Evolutionary conservation across 495 filamentous ascomycete species (phyloP).

Genomic region (Copromyces sp.): DNA sequence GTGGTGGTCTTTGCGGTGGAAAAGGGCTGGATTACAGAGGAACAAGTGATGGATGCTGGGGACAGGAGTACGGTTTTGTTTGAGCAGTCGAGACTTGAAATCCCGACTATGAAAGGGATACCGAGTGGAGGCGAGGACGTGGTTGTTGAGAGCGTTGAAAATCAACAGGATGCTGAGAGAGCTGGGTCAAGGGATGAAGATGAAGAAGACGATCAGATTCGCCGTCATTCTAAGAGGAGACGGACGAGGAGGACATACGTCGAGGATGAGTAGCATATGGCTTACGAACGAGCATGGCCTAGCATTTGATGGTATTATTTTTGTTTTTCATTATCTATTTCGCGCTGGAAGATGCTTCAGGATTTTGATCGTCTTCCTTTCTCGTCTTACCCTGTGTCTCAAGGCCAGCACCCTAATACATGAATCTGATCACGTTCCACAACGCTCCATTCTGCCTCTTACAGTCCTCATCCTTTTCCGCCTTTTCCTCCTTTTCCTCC

Average conservation of each 20-base stretch:
- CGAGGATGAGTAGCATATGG: background rate
- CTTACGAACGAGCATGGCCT: background rate
- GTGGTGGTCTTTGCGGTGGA: constrained; percentile 34
- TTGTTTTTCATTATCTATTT: background rate
- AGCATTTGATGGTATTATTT: background rate
- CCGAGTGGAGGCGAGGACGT: background rate
- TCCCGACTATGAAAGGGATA: background rate
- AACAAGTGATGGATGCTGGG: constrained; percentile 29
- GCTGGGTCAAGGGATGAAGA: background rate
- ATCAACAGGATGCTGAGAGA: background rate
- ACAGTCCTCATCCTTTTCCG: constrained; percentile 9
- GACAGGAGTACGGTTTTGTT: background rate
- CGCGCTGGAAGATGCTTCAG: background rate
- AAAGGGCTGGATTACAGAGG: constrained; percentile 34
- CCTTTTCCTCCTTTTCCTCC: constrained; percentile 19
- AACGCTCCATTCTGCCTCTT: background rate
- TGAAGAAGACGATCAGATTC: background rate
- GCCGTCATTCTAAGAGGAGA: background rate
- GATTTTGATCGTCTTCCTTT: background rate
- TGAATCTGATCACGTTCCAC: background rate
- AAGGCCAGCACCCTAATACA: background rate
- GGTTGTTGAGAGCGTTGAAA: background rate
- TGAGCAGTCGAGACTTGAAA: background rate
- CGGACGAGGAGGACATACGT: background rate
- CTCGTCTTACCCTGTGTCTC: background rate